These are phyloP conservation scores for Aureobasidium pullulans DNA, from an alignment of 2,329 filamentous ascomycete species.

Conservation along the genomic window DNA sequence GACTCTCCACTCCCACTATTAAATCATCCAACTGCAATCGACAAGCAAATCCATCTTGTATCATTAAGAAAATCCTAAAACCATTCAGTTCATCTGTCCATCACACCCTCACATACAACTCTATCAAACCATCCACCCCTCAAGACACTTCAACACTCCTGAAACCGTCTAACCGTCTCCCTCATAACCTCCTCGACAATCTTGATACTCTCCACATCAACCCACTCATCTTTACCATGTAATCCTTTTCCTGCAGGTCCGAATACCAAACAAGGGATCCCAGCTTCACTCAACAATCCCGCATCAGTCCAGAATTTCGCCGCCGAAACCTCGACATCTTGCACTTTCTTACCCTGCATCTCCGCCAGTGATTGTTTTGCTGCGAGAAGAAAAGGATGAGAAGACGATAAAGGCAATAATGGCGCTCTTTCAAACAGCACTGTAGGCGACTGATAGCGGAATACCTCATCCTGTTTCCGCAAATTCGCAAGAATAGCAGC, in stretches of 20 bases:
- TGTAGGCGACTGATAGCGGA: not conserved
- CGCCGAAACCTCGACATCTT: not conserved
- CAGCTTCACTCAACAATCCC: not conserved
- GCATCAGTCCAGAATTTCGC: conserved; percentile 5
- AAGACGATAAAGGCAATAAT: not conserved
- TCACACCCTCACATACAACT: too few species aligned
- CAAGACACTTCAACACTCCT: not conserved
- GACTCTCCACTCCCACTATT: too few species aligned
- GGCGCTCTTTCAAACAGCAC: not conserved
- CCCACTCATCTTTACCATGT: conserved; percentile 6
- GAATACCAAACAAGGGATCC: not conserved
- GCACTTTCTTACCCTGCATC: not conserved
- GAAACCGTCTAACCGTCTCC: not conserved
- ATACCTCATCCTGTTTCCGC: not conserved
- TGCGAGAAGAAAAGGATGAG: not conserved
- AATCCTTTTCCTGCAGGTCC: not conserved
- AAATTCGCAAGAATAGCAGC: not conserved
- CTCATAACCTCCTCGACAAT: not conserved
- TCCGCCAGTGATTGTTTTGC: not conserved
- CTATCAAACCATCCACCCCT: too few species aligned
- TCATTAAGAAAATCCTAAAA: too few species aligned
- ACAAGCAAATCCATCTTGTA: too few species aligned
- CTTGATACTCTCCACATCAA: not conserved
- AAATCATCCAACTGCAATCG: too few species aligned
- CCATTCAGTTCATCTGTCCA: too few species aligned